Base-by-base conservation (phyloP, 1,284 basidiomycete species). In the Cutaneotrichosporon sp. region DNA sequence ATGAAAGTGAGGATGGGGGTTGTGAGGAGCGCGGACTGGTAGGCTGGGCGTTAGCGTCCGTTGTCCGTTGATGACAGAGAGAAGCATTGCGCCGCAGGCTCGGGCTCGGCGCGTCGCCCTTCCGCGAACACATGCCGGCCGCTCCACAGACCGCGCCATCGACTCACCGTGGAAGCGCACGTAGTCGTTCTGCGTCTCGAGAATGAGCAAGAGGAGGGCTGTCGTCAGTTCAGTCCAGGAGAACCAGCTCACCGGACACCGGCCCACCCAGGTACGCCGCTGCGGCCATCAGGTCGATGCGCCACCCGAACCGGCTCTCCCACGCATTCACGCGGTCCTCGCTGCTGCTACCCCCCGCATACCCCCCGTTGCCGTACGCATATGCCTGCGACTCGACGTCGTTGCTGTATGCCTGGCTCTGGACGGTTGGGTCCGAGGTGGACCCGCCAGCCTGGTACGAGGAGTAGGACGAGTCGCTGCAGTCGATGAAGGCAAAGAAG, bases 111-210 rank as follows among this genome's bases (percentile, higher is more conserved):
- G 38, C 38, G 8, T 2, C 16, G 18, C 38, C 4, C 16, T 18
- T 18, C 18, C 7, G 16, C 38, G 7, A 42, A 2, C 16, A n/a
- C 38, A 14, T n/a, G 38, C 6, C 14, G 1, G 13, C 38, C 18
- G 38, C 16, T 18, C 38, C 16, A 8, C 11, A 5, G 13, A 36
- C 34, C 34, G 13, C 38, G 9, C 29, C 29, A 29, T 29, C 29
- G 18, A 73, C 84, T 69, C 61, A 89, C 89, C 87, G 73, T 90
- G 89, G 76, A 90, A 91, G 59, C 89, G 86, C 65, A 91, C 86
- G 69, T 87, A 89, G 77, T 91, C 89, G 68, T 90, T 90, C 67
- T 86, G 84, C 10, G 87, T 91, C 76, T 92, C 90, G 22, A 87
- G 67, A n/a, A 91, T 85, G 9, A 92, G 83, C 46, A 91, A 79